Base-by-base conservation (phyloP, 2,329 filamentous ascomycete genomes). In the Fusarium sp. region DNA sequence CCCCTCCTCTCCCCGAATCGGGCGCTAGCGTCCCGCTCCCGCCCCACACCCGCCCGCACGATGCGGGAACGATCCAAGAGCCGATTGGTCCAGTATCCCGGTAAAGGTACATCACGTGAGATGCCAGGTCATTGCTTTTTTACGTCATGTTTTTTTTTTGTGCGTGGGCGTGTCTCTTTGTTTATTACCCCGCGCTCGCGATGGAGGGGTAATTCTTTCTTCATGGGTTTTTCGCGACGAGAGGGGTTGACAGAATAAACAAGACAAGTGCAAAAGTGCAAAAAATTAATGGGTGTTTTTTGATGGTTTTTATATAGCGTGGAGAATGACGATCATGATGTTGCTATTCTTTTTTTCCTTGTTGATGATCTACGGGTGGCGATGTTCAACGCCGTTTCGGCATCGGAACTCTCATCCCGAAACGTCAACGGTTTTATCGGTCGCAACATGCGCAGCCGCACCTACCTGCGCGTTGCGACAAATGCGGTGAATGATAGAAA, bases 11-110 rank as follows among this genome's bases (percentile, higher is more conserved):
- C 72, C 45, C 68, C 54, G 24, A 33, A 64, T 61, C 52, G 27
- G n/a, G 50, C 13, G 22, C 69, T 78, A 78, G 76, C 68, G 66
- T 65, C 54, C 69, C 75, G 71, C 66, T 78, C 73, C 73, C 72
- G 73, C 54, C n/a, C 67, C 73, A 74, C 56, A n/a, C 68, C 27
- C 43, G 43, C 63, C 65, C 69, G 67, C 68, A 22, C 69, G 58
- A 71, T 74, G 73, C 65, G 73, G 71, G 73, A 62, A 52, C 20
- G 59, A 52, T 64, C 27, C 31, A 20, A n/a, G 18, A 74, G 58
- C 67, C 72, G 71, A 77, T 78, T 78, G 76, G 76, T 18, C 27
- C 4, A 3, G 8, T 2, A 37, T 5, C 3, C 16, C 14, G 6
- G 22, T 31, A 4, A 37, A 54, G 18, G 2, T 0, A 1, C 0